phyloP scores from a whole-genome alignment of 306 rosid species.

The Acacia confusa region DNA sequence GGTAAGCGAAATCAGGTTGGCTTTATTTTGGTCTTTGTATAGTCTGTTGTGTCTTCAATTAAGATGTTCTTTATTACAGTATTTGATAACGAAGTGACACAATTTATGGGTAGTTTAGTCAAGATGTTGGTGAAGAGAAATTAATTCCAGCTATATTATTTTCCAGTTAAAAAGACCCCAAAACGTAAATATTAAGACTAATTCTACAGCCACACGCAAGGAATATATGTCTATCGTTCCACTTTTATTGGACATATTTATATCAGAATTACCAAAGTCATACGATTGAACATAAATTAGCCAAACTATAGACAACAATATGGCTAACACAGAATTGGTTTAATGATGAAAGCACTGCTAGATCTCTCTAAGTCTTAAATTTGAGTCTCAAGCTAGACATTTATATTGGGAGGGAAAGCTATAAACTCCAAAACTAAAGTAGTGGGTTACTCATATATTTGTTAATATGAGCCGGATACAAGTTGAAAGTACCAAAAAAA shows the following conservation, averaged over 20 bases:
- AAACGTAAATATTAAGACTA: not conserved
- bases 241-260: not conserved
- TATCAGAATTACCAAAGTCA: not conserved
- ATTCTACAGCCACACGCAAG: not conserved
- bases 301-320: not conserved
- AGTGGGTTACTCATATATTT: too few relatives aligned
- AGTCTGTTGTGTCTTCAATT: not conserved
- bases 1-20: not conserved
- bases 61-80: not conserved
- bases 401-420: rapidly evolving
- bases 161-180: not conserved
- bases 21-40: not conserved
- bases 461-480: too few relatives aligned
- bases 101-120: not conserved
- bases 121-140: not conserved
- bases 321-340: too few relatives aligned
- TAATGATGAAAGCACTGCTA: too few relatives aligned
- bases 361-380: too few relatives aligned
- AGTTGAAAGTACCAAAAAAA: too few relatives aligned
- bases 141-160: not conserved
- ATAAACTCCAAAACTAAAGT: too few relatives aligned
- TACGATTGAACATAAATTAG: not conserved
- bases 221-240: not conserved
- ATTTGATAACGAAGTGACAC: not conserved
- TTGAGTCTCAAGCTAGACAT: rapidly evolving